phyloP scores from a whole-genome alignment of 1,284 basidiomycete species.

The Melampsora medusae region DNA sequence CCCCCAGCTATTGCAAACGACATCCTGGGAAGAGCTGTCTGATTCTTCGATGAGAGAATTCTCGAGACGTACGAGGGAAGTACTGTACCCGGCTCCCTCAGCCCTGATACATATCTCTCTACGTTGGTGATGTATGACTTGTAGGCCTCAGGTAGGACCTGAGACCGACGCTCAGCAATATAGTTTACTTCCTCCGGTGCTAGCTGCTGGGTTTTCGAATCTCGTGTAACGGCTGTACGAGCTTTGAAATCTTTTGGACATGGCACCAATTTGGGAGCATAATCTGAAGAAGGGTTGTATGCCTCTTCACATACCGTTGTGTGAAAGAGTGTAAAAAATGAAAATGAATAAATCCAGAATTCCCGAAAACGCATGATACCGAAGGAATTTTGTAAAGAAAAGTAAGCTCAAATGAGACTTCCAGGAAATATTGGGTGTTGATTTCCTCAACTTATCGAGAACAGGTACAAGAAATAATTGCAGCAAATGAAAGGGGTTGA shows the following conservation, averaged over 20 bases:
- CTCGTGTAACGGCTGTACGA: slow-evolving; percentile 8
- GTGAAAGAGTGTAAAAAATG: neutral
- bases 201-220: slow-evolving; percentile 4
- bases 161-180: slow-evolving; percentile 7
- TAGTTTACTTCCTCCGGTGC: slow-evolving; percentile 14
- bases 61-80: slow-evolving; percentile 29
- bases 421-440: too few relatives aligned
- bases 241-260: slow-evolving; percentile 21
- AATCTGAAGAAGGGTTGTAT: slow-evolving; percentile 10
- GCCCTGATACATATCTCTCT: slow-evolving; percentile 7
- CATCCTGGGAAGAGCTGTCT: slow-evolving; percentile 18
- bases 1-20: slow-evolving; percentile 36
- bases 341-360: neutral
- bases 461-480: too few relatives aligned
- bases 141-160: slow-evolving; percentile 23
- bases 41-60: slow-evolving; percentile 25
- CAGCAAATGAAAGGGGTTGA: too few relatives aligned
- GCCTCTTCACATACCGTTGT: neutral
- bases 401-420: too few relatives aligned
- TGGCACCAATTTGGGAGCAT: slow-evolving; percentile 21
- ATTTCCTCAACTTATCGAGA: too few relatives aligned
- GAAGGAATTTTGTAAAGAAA: neutral
- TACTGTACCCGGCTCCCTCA: neutral
- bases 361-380: neutral
- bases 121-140: slow-evolving; percentile 24